phyloP scores from a whole-genome alignment of 2,329 filamentous ascomycete genomes.

The Aspergillus sp. region DNA sequence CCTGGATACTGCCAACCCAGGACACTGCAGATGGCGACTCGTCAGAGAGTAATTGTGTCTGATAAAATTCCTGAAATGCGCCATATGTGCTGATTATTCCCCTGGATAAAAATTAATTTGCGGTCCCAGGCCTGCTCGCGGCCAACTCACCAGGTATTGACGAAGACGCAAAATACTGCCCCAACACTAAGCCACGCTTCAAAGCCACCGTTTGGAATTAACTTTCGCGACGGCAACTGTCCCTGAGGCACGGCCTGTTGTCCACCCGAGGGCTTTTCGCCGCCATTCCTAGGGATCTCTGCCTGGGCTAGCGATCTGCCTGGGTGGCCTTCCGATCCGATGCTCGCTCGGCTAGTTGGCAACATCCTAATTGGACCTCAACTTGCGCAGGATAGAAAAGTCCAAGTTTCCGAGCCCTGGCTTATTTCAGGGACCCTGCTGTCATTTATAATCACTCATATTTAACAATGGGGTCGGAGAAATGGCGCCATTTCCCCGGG shows the following conservation, averaged over 20 bases:
- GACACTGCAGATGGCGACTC: slow-evolving; percentile 45
- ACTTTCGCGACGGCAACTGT: slow-evolving; percentile 10
- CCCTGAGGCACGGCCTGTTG: not conserved
- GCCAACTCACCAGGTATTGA: slow-evolving; percentile 31
- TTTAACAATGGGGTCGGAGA: slow-evolving; percentile 2
- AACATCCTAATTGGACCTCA: not conserved
- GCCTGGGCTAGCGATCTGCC: not conserved
- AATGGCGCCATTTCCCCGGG: slow-evolving; percentile 14
- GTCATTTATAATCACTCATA: not conserved
- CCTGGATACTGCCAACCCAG: slow-evolving; percentile 49
- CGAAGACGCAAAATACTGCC: slow-evolving; percentile 33
- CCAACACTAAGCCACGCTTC: slow-evolving; percentile 31
- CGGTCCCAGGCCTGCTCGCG: too few relatives aligned
- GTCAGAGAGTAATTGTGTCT: slow-evolving; percentile 33
- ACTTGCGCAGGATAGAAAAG: not conserved
- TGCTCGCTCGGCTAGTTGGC: not conserved
- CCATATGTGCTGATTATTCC: slow-evolving; percentile 50
- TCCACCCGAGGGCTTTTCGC: not conserved
- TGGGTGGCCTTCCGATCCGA: not conserved
- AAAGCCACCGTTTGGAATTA: slow-evolving; percentile 25
- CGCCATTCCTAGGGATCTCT: not conserved
- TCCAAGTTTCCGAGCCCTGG: not conserved
- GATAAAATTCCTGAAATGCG: slow-evolving; percentile 51
- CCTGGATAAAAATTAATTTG: slow-evolving; percentile 12
- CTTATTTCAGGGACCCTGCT: not conserved